phyloP scores from a whole-genome alignment of 345 rosid species.

The Salix brachista region DNA sequence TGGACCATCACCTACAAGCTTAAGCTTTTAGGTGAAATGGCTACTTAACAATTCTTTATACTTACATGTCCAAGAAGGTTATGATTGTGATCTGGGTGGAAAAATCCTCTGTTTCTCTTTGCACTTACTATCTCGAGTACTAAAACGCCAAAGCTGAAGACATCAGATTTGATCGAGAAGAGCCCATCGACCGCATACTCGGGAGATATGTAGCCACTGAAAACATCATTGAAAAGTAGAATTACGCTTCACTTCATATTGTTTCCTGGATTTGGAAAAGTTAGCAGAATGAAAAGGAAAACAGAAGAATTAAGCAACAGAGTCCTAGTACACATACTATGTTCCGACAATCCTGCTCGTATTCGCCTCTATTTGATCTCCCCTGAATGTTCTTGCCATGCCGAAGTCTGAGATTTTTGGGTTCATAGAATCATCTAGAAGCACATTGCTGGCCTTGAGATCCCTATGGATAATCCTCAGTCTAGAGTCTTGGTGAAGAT shows the following conservation, averaged over 20 bases:
- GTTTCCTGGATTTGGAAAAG: neutral
- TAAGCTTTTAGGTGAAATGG: too few relatives aligned
- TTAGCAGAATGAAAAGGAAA: neutral
- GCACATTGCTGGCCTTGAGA: slow-evolving; percentile 18
- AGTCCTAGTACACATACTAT: slow-evolving; percentile 3
- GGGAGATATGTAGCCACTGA: slow-evolving; percentile 15
- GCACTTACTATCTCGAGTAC: slow-evolving; percentile 14
- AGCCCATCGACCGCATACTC: slow-evolving; percentile 17
- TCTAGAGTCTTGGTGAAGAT: slow-evolving; percentile 30
- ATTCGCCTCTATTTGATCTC: slow-evolving; percentile 12
- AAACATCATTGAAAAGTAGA: neutral
- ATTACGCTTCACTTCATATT: neutral
- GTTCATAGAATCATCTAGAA: slow-evolving; percentile 9
- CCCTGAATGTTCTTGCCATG: slow-evolving; percentile 15
- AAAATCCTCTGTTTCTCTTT: slow-evolving; percentile 16
- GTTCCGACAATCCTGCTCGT: slow-evolving; percentile 14
- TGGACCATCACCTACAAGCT: too few relatives aligned
- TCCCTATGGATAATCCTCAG: slow-evolving; percentile 23
- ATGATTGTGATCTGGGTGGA: slow-evolving; percentile 5
- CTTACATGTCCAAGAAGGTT: slow-evolving; percentile 21
- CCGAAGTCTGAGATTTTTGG: slow-evolving; percentile 21
- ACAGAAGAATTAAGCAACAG: neutral
- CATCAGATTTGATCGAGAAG: slow-evolving; percentile 16
- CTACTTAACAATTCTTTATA: too few relatives aligned
- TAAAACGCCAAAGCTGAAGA: slow-evolving; percentile 14